phyloP scores from a whole-genome alignment of 495 filamentous ascomycete species.

The Ramalina intermedia region DNA sequence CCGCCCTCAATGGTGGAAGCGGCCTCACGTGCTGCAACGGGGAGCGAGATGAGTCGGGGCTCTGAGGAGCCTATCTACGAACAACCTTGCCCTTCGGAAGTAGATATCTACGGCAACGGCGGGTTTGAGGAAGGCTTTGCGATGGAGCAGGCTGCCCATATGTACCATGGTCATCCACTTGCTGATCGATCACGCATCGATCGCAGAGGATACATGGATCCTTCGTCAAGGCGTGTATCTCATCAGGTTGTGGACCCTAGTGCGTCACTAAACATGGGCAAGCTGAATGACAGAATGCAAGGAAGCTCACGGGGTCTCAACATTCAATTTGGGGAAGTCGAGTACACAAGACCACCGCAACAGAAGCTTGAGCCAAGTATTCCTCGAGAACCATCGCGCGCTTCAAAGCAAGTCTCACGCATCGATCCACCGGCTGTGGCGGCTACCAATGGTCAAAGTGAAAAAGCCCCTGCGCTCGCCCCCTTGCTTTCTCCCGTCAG shows the following conservation, averaged over 20 bases:
- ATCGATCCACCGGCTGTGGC: constrained; percentile 1
- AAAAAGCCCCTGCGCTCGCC: constrained; percentile 6
- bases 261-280: neutral
- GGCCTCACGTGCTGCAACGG: constrained; percentile 5
- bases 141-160: constrained; percentile 1
- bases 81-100: constrained; percentile 20
- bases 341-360: constrained; percentile 1
- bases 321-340: constrained; percentile 14
- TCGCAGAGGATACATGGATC: constrained; percentile 9
- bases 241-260: neutral
- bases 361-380: constrained; percentile 1
- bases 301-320: constrained; percentile 6
- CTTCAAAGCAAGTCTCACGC: constrained; percentile 4
- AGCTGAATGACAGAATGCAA: constrained; percentile 1
- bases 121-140: constrained; percentile 8
- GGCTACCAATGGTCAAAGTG: neutral
- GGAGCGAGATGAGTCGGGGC: constrained; percentile 12
- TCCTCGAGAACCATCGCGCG: neutral
- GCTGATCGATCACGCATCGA: constrained; percentile 18
- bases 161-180: constrained; percentile 14
- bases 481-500: constrained; percentile 32
- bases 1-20: constrained; percentile 7
- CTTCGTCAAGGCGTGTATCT: neutral
- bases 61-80: constrained; percentile 20
- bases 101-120: constrained; percentile 16